phyloP scores from a whole-genome alignment of 2,329 filamentous ascomycete genomes.

The Myriangium duriaei region DNA sequence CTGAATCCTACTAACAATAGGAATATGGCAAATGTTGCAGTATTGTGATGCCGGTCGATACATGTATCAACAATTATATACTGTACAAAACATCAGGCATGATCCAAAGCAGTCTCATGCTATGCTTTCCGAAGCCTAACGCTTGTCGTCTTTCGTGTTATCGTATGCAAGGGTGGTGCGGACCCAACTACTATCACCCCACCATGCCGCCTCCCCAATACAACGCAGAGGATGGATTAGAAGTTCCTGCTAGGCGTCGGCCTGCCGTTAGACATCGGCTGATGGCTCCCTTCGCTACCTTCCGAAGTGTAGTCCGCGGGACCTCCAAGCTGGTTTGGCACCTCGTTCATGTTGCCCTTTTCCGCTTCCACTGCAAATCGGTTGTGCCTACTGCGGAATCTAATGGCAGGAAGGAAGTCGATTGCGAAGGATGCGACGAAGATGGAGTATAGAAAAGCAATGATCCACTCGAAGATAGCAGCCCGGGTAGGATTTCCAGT shows the following conservation, averaged over 20 bases:
- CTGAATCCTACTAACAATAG: no score
- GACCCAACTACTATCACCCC: no score
- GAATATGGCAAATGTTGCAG: no score
- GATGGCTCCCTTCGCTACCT: constrained; percentile 15
- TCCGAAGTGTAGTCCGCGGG: constrained; percentile 10
- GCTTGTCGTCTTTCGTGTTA: no score
- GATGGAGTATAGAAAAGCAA: constrained; percentile 75
- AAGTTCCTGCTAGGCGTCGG: constrained; percentile 13
- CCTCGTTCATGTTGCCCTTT: constrained; percentile 20
- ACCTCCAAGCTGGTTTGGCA: constrained; percentile 17
- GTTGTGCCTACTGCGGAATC: constrained; percentile 39
- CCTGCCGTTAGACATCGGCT: constrained; percentile 13
- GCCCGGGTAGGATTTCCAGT: constrained; percentile 47
- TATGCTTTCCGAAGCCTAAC: no score
- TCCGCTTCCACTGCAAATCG: constrained; percentile 26
- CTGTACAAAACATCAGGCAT: no score
- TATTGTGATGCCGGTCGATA: no score
- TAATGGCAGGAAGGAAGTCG: constrained; percentile 69
- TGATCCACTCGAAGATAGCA: constrained; percentile 67
- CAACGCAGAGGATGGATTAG: no score
- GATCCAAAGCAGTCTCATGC: no score
- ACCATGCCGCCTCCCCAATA: no score
- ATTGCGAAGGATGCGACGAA: constrained; percentile 80
- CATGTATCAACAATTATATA: no score
- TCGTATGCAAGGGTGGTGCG: no score